Percentiles rank a stretch among this genome's conserved stretches.
phyloP scores from a whole-genome alignment of 2,329 filamentous ascomycete species.

The Trichoderma lentiforme region DNA sequence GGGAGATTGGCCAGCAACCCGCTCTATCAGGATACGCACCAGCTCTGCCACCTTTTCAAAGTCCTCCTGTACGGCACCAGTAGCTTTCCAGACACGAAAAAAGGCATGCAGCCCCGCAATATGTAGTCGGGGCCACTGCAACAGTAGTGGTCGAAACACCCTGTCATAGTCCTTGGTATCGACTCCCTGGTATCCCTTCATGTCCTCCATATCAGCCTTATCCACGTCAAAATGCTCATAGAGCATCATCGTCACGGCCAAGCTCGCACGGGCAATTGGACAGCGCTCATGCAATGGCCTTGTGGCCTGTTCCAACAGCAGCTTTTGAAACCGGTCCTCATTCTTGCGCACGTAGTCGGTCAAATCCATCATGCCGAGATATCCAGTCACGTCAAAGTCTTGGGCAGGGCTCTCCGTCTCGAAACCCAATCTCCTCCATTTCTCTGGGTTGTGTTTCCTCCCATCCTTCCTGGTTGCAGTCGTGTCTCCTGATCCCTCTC shows the following conservation, averaged over 20 bases:
- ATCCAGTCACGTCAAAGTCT: conserved; percentile 84
- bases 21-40: conserved; percentile 83
- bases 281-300: conserved; percentile 70
- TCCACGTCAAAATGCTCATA: conserved; percentile 97
- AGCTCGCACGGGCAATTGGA: conserved; percentile 80
- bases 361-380: conserved; percentile 95
- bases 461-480: conserved; percentile 54
- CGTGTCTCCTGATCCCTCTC: conserved; percentile 37
- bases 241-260: conserved; percentile 81
- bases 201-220: conserved; percentile 74
- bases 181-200: conserved; percentile 68
- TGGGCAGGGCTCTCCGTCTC: conserved; percentile 80
- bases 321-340: conserved; percentile 88
- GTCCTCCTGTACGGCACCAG: conserved; percentile 78
- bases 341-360: conserved; percentile 90
- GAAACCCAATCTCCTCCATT: conserved; percentile 91
- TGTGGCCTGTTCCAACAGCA: conserved; percentile 83
- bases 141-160: conserved; percentile 78
- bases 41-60: conserved; percentile 93
- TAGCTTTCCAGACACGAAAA: conserved; percentile 88
- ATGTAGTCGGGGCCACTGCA: conserved; percentile 92
- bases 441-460: conserved; percentile 77
- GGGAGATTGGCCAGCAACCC: conserved; percentile 77
- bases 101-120: conserved; percentile 82
- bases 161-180: conserved; percentile 80